These are phyloP conservation scores for Chlorella sp. DNA, from an alignment of 139 green algal species.

Conservation along the genomic window DNA sequence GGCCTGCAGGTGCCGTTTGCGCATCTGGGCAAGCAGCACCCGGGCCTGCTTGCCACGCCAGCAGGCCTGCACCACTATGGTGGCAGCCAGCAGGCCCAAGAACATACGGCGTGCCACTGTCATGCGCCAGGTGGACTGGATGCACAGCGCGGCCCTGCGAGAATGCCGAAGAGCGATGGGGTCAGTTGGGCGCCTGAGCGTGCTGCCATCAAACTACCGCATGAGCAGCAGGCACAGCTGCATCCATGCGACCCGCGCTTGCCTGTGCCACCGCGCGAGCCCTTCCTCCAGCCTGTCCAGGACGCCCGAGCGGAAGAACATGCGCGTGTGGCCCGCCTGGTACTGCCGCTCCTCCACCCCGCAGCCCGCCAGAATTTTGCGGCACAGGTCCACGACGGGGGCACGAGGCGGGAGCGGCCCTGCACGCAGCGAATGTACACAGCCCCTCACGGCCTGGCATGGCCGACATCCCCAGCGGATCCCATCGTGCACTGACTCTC, in stretches of 20 bases:
- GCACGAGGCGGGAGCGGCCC: too few species aligned
- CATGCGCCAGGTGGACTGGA: slow-evolving; percentile 59
- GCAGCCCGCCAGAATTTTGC: slow-evolving; percentile 68
- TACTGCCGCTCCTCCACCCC: slow-evolving; percentile 57
- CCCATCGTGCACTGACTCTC: too few species aligned
- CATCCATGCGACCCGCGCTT: slow-evolving; percentile 11
- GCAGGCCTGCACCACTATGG: slow-evolving; percentile 42
- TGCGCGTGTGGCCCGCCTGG: slow-evolving; percentile 73
- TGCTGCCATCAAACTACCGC: too few species aligned
- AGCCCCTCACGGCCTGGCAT: too few species aligned
- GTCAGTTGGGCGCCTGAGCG: too few species aligned
- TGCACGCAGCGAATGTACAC: too few species aligned
- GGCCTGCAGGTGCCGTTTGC: slow-evolving; percentile 12
- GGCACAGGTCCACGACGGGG: slow-evolving; percentile 44
- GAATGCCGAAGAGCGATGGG: too few species aligned
- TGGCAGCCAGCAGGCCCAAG: slow-evolving; percentile 17
- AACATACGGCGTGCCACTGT: slow-evolving; percentile 33
- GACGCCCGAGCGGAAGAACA: slow-evolving; percentile 87
- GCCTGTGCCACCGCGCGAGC: slow-evolving; percentile 49
- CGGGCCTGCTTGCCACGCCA: slow-evolving; percentile 40
- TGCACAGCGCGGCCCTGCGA: slow-evolving; percentile 59
- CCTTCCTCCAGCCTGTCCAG: slow-evolving; percentile 72
- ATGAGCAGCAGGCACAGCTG: neutral
- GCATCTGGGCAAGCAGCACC: slow-evolving; percentile 31
- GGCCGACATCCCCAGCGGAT: too few species aligned